These are phyloP conservation scores for Solanum sitiens DNA, from an alignment of 257 asterid species.

Conservation along the genomic window DNA sequence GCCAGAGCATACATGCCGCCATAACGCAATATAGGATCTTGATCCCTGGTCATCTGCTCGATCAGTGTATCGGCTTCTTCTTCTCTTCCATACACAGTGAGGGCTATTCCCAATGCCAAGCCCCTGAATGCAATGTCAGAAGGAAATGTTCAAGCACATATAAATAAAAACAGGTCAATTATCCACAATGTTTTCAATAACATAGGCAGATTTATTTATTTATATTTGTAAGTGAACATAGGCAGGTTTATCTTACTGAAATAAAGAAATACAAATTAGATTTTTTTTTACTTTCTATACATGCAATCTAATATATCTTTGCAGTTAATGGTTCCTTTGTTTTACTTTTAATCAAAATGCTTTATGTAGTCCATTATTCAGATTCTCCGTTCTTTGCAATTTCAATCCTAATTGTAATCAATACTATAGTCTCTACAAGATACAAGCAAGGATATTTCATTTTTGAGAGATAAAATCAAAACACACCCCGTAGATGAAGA, in stretches of 20 bases:
- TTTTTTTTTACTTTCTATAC: not conserved
- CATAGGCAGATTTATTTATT: not conserved
- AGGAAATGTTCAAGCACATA: not conserved
- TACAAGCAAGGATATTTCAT: not conserved
- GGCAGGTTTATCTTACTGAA: not conserved
- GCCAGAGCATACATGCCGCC: conserved; percentile 99
- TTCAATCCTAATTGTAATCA: not conserved
- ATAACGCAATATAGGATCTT: conserved; percentile 90
- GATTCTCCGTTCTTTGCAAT: not conserved
- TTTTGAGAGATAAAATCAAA: not conserved
- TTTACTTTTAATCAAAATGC: not conserved
- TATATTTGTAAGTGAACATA: not conserved
- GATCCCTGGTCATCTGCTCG: conserved; percentile 97
- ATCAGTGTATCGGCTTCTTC: conserved; percentile 92
- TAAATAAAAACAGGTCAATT: not conserved
- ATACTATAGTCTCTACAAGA: not conserved
- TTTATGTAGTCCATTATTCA: not conserved
- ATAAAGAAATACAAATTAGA: not conserved
- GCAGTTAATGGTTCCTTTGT: not conserved
- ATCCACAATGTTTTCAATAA: not conserved
- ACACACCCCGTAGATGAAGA: not conserved
- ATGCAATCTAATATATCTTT: not conserved
- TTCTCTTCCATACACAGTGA: conserved; percentile 95
- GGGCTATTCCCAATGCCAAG: conserved; percentile 87
- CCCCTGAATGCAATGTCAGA: conserved; percentile 40